phyloP scores from a whole-genome alignment of 495 filamentous ascomycete species.

The Penicillium verhagenii region DNA sequence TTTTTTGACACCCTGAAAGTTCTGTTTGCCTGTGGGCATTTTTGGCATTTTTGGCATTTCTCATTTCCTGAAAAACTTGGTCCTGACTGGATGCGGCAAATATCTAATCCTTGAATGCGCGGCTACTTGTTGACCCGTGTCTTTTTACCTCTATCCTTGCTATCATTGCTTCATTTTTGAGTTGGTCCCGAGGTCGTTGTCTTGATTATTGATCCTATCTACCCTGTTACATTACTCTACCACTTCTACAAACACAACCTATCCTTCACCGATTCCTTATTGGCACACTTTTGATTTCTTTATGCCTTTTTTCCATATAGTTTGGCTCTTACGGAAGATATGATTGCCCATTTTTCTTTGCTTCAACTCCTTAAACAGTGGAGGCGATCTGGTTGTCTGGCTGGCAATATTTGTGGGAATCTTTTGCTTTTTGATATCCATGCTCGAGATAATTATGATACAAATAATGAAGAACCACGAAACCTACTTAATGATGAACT shows the following conservation, averaged over 20 bases:
- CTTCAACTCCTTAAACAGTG: too few species aligned
- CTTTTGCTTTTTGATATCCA: too few species aligned
- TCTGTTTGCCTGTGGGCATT: neutral
- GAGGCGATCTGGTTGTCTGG: too few species aligned
- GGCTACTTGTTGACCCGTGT: neutral
- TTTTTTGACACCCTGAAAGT: neutral
- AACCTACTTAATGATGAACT: too few species aligned
- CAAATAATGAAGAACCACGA: too few species aligned
- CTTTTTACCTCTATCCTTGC: neutral
- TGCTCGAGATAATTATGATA: too few species aligned
- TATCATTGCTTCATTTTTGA: neutral
- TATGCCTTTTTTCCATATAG: neutral
- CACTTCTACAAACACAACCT: neutral
- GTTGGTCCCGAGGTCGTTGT: neutral
- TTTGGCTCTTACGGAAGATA: neutral
- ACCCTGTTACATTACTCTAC: neutral
- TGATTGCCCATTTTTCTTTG: too few species aligned
- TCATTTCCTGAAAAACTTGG: neutral
- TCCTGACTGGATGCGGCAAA: neutral
- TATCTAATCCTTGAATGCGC: neutral
- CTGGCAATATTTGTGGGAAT: too few species aligned
- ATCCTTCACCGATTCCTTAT: neutral
- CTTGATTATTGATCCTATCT: neutral
- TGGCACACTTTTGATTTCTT: neutral
- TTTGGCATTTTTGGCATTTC: neutral